Evolutionary conservation across 2,329 filamentous ascomycete species (phyloP).

Genomic region (Epichloe festucae): DNA sequence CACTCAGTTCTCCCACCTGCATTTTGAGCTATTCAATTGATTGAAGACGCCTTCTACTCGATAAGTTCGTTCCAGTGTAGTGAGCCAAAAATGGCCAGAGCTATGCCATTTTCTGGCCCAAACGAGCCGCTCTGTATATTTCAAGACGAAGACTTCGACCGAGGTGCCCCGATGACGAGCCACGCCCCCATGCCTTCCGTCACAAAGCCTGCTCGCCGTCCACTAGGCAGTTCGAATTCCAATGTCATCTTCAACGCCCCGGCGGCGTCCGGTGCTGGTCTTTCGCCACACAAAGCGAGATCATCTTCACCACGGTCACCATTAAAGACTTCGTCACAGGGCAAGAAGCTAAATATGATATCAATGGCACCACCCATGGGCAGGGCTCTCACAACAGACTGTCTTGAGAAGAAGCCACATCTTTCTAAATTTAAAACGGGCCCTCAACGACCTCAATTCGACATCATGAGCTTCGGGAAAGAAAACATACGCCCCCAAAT

Average conservation of each 20-base stretch:
- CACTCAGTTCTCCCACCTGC: too few relatives aligned
- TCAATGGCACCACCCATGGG: constrained; percentile 52
- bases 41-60: constrained; percentile 1
- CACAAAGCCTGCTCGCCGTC: constrained; percentile 33
- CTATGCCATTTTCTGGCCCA: constrained; percentile 31
- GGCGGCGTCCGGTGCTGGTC: constrained; percentile 35
- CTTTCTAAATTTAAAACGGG: constrained; percentile 47
- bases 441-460: constrained; percentile 38
- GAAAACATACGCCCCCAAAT: constrained; percentile 42
- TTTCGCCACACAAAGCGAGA: constrained; percentile 57
- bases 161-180: constrained; percentile 35
- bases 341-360: constrained; percentile 53
- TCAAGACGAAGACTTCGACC: constrained; percentile 37
- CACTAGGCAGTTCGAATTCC: constrained; percentile 37
- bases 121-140: constrained; percentile 39
- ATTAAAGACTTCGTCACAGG: constrained; percentile 35
- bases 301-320: constrained; percentile 49
- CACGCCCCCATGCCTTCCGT: constrained; percentile 43
- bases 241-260: constrained; percentile 58
- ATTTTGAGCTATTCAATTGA: neutral
- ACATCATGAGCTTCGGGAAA: constrained; percentile 34
- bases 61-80: constrained; percentile 3
- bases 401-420: constrained; percentile 52
- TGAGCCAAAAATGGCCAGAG: constrained; percentile 40
- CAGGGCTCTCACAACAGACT: constrained; percentile 47